These are phyloP conservation scores for Elsinoe necatrix DNA, from an alignment of 2,329 filamentous ascomycete species.

Conservation along the genomic window DNA sequence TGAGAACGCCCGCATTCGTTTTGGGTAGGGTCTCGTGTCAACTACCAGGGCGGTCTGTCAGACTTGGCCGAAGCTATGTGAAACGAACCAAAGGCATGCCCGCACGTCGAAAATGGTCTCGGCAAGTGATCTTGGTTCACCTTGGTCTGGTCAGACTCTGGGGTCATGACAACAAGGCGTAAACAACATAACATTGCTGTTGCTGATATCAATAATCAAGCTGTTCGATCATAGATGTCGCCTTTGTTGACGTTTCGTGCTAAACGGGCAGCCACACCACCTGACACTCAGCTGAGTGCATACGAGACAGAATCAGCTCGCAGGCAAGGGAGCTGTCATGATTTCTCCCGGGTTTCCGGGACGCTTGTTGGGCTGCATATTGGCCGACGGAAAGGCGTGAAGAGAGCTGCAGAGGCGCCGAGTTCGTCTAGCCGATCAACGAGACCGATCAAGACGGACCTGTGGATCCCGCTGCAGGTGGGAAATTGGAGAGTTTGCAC, in stretches of 20 bases:
- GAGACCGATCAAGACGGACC: conserved; percentile 5
- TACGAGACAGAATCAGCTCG: not conserved
- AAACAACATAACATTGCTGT: conserved; percentile 7
- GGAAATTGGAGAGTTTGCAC: not conserved
- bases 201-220: not conserved
- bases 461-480: conserved; percentile 13
- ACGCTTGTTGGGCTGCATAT: conserved; percentile 4
- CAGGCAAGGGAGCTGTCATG: not conserved
- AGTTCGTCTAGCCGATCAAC: conserved; percentile 12
- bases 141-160: conserved; percentile 5
- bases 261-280: not conserved
- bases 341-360: conserved; percentile 11
- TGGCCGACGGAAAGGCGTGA: not conserved
- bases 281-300: conserved; percentile 11
- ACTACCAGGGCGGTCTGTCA: conserved; percentile 9
- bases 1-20: not conserved
- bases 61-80: conserved; percentile 11
- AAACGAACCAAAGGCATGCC: conserved; percentile 8
- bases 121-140: conserved; percentile 7
- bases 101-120: conserved; percentile 8
- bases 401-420: not conserved
- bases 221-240: not conserved
- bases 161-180: not conserved
- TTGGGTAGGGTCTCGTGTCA: conserved; percentile 8
- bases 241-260: conserved; percentile 7